phyloP scores from a whole-genome alignment of 2,329 filamentous ascomycete species.

The Fusarium protoensiforme region DNA sequence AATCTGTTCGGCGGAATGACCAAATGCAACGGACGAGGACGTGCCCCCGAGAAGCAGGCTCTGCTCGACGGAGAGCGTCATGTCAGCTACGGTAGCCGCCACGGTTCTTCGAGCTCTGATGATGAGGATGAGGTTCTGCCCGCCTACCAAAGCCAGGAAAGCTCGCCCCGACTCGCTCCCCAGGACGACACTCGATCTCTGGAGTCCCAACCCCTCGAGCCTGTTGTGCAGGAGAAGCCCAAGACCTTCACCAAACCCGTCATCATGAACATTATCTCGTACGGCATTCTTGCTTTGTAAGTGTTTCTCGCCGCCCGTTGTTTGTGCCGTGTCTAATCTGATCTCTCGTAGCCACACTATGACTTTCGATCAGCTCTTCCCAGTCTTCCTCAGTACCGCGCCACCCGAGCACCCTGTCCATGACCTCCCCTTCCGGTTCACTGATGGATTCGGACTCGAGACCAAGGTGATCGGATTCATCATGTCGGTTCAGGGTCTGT shows the following conservation, averaged over 20 bases:
- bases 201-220: constrained; percentile 24
- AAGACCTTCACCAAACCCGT: constrained; percentile 87
- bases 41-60: constrained; percentile 67
- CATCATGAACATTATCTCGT: constrained; percentile 86
- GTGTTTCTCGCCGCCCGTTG: constrained; percentile 51
- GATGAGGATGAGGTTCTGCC: constrained; percentile 69
- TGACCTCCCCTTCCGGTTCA: constrained; percentile 86
- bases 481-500: constrained; percentile 87
- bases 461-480: constrained; percentile 89
- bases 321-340: constrained; percentile 22
- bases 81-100: constrained; percentile 64
- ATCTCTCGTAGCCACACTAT: constrained; percentile 83
- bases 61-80: constrained; percentile 71
- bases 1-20: constrained; percentile 50
- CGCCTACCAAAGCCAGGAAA: constrained; percentile 73
- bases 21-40: constrained; percentile 49
- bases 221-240: constrained; percentile 24
- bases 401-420: constrained; percentile 61
- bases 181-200: constrained; percentile 39
- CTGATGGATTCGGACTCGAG: constrained; percentile 84
- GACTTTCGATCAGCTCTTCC: constrained; percentile 93
- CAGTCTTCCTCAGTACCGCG: constrained; percentile 85
- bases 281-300: constrained; percentile 95
- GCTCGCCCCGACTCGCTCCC: constrained; percentile 59
- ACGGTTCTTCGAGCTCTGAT: constrained; percentile 26